Base-by-base conservation (phyloP, 495 filamentous ascomycete species). In the Aspergillus homomorphus region DNA sequence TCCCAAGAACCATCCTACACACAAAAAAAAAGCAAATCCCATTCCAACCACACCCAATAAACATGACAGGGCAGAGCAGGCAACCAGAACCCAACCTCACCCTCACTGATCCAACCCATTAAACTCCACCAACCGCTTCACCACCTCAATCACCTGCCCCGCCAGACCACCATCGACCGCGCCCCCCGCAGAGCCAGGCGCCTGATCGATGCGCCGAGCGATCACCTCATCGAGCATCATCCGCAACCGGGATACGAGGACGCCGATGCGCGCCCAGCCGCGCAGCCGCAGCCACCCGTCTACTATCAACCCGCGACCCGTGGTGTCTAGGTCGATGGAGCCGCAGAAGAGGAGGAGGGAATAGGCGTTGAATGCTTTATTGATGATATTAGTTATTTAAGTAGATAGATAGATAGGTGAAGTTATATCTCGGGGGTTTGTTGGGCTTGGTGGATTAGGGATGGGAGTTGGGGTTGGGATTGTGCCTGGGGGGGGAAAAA, bases 191-290 rank as follows among this genome's bases (percentile, higher is more conserved):
- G 60, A 54, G 12, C 65, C 70, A 59, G 82, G 2, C 42, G 45
- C 26, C 56, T 92, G 86, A 63, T 94, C 90, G 48, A 96, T 84
- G 66, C 89, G 90, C 51, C 77, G 70, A 59, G 86, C 86, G 58
- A 98, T 81, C 41, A 94, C 78, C 63, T 85, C 82, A 69, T 98
- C 95, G 15, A 98, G 77, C 86, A 98, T 89, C 49, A 83, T 86
- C 56, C 95, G 79, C 51, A 98, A 71, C 51, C 92, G 79, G 15
- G 87, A 89, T 14, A 97, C 89, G 54, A 98, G 72, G 7, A 96
- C 93, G 12, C 94, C 94, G 53, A 98, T 92, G 20, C 95, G 79
- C 2, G 95, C 95, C 94, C 95, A 98, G 2, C 94, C 94, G 7
- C 92, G 82, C 21, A 98, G 74, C 28, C 89, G 80, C 38, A 98